phyloP scores from a whole-genome alignment of 352 stramenopile species.

The Globisporangium takayamanum region DNA sequence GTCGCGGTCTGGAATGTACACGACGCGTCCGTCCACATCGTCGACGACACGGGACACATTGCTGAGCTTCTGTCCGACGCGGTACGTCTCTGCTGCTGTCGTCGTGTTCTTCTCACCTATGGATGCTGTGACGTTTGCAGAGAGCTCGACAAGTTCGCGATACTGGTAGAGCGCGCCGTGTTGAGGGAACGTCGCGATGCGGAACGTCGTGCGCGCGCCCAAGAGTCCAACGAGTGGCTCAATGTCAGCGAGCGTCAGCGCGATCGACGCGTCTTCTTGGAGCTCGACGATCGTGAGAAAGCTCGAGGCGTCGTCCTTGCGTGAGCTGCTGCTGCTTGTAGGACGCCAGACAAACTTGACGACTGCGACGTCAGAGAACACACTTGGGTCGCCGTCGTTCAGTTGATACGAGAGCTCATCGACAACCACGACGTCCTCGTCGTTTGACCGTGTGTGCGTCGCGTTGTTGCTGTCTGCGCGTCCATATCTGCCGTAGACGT shows the following conservation, averaged over 20 bases:
- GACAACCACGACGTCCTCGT: slow-evolving; percentile 1
- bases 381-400: slow-evolving; percentile 26
- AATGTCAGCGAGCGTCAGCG: slow-evolving; percentile 26
- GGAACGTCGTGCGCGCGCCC: slow-evolving; percentile 21
- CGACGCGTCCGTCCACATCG: slow-evolving; percentile 23
- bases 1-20: slow-evolving; percentile 43
- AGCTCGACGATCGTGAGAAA: slow-evolving; percentile 23
- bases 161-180: slow-evolving; percentile 55
- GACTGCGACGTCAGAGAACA: slow-evolving; percentile 8
- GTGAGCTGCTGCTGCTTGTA: not conserved
- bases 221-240: slow-evolving; percentile 38
- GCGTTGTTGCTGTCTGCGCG: not conserved
- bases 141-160: slow-evolving; percentile 1
- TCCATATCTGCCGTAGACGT: slow-evolving; percentile 30
- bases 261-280: slow-evolving; percentile 42
- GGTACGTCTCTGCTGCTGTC: not conserved
- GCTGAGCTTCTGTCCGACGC: slow-evolving; percentile 5
- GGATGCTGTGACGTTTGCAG: not conserved
- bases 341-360: slow-evolving; percentile 5
- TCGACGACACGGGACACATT: slow-evolving; percentile 10
- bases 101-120: not conserved
- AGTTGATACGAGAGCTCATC: slow-evolving; percentile 55
- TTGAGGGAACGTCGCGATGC: slow-evolving; percentile 28
- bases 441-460: not conserved
- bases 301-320: slow-evolving; percentile 1